Evolutionary conservation across 805 yeast species (phyloP), one percentile per base, ranked within the genome.

Genomic region (Komagataella kurtzmanii): DNA sequence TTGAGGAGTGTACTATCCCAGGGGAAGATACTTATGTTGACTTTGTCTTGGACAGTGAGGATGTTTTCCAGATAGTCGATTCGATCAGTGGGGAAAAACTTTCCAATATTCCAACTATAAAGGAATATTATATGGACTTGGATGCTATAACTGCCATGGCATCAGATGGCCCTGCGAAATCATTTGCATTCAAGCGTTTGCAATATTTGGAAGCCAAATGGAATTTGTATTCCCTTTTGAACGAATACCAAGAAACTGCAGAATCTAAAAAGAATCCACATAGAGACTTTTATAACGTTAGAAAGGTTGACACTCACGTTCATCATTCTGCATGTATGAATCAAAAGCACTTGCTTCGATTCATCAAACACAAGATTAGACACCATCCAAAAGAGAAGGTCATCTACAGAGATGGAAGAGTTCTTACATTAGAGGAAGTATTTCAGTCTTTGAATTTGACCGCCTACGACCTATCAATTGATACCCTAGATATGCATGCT

Each of bases 321-420:
- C 99, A 93, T 65, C 99, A 95, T 65, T 87, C 97, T 7, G 99
- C 99, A 8, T 90, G 97, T 67, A 95, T 95, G 98, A 95, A 95
- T 62, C 99, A 93, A 69, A 93, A 93, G 68, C 99, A 93, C 70
- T 71, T 93, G 60, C 73, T 93, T 57, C 83, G 99, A 60, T 93
- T 88, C 66, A 93, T 93, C 66, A 93, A 93, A 68, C 88, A 89
- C 65, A 93, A 93, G 70, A 81, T 93, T 68, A 88, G 91, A 70
- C 86, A 88, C 54, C 71, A 73, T 48, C 90, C 95, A 2, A 77
- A 88, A 57, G 97, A 95, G 64, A 83, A 85, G 55, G 99, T 93
- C 12, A 93, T 95, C 49, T 83, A 77, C 68, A 84, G 99, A 71
- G 99, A 93, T 70, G 95, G 91, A 17, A 81, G 87, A 63, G 79